These are phyloP conservation scores for Aspergillus cristatus DNA, from an alignment of 495 filamentous ascomycete species.

Conservation along the genomic window DNA sequence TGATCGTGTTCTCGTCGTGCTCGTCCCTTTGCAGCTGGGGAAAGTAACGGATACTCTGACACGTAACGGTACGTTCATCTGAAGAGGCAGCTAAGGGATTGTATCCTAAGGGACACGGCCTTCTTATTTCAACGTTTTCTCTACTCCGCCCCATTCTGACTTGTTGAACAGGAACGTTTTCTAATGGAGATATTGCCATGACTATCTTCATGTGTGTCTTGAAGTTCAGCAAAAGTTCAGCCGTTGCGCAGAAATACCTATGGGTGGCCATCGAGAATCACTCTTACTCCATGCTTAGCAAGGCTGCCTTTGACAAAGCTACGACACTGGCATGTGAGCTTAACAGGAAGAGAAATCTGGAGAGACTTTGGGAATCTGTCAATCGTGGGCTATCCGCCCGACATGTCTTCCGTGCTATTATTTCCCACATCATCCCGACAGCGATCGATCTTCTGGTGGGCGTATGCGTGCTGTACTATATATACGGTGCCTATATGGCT, in stretches of 20 bases:
- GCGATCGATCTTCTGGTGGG: constrained; percentile 62
- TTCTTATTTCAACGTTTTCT: not conserved
- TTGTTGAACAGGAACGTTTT: constrained; percentile 15
- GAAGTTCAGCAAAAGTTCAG: constrained; percentile 47
- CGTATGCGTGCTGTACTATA: constrained; percentile 56
- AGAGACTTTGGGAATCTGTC: constrained; percentile 60
- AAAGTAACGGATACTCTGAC: constrained; percentile 49
- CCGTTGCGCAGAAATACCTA: constrained; percentile 45
- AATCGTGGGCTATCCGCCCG: constrained; percentile 54
- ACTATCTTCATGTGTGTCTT: constrained; percentile 44
- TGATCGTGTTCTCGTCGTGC: constrained; percentile 51
- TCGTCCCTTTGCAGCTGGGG: constrained; percentile 60
- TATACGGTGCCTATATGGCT: constrained; percentile 67
- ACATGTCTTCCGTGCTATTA: constrained; percentile 54
- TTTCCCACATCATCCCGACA: constrained; percentile 61
- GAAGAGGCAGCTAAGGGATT: not conserved
- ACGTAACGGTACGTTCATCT: constrained; percentile 10
- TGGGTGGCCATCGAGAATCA: constrained; percentile 62
- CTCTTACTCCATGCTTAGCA: constrained; percentile 49
- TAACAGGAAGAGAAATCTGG: constrained; percentile 64
- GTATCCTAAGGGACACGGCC: not conserved
- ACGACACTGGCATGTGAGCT: constrained; percentile 75
- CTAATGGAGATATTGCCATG: constrained; percentile 46
- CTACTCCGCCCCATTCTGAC: constrained; percentile 6
- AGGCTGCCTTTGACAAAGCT: constrained; percentile 62